Percentiles rank a stretch among this genome's conserved stretches.
Conservation (phyloP, 1,284 basidiomycete genomes). For the Marasmius tenuissimus region DNA sequence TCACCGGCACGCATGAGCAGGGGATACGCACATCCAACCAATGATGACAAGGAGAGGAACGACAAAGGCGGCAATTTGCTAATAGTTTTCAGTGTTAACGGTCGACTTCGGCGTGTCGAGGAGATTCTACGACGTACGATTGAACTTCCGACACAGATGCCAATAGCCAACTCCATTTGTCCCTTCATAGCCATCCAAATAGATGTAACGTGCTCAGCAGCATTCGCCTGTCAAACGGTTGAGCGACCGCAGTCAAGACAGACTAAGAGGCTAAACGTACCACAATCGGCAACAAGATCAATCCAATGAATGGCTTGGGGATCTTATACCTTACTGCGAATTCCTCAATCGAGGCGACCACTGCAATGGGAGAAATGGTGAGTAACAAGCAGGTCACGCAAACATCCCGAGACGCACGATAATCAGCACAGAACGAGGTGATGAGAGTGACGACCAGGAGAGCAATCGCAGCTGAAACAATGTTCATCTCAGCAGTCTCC, state of each 20-base stretch:
- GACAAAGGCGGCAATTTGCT: constrained; percentile 91
- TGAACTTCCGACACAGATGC: constrained; percentile 87
- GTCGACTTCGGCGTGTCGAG: background rate
- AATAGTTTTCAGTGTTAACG: constrained; percentile 8
- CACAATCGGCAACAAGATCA: constrained; percentile 74
- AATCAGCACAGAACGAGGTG: constrained; percentile 87
- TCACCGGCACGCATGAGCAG: background rate
- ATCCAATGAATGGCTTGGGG: constrained; percentile 80
- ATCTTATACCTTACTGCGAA: constrained; percentile 79
- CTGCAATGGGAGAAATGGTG: constrained; percentile 32
- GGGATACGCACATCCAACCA: constrained; percentile 69
- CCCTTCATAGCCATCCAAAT: constrained; percentile 91
- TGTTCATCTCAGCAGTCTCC: constrained; percentile 61
- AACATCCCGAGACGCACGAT: constrained; percentile 43
- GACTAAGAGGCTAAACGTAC: constrained; percentile 35
- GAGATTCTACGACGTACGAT: constrained; percentile 55
- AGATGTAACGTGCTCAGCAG: constrained; percentile 80
- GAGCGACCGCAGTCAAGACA: background rate
- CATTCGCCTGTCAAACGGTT: constrained; percentile 52
- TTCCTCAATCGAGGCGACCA: constrained; percentile 90
- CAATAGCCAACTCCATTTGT: constrained; percentile 86
- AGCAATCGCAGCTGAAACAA: constrained; percentile 55
- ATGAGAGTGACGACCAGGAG: constrained; percentile 70
- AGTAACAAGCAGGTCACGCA: background rate
- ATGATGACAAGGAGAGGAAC: constrained; percentile 83